phyloP scores from a whole-genome alignment of 1,139 yeast species.

The Taphrina sp. region DNA sequence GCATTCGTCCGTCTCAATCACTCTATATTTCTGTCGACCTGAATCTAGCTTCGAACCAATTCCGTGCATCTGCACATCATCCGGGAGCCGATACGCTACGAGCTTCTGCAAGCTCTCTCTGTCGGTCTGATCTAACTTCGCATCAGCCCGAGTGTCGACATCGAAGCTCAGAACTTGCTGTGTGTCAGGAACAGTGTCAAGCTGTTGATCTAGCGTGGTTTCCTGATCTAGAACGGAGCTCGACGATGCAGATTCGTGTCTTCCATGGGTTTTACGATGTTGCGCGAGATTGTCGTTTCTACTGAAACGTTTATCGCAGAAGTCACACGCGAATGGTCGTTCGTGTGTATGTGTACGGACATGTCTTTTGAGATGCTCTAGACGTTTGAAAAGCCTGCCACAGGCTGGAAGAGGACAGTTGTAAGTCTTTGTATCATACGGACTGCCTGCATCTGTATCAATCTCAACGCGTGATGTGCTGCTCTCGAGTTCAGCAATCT shows the following conservation, averaged over 20 bases:
- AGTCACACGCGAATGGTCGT: slow-evolving; percentile 17
- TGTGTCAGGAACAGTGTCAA: too few relatives aligned
- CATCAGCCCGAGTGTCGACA: too few relatives aligned
- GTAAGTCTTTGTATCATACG: slow-evolving; percentile 14
- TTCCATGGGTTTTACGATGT: slow-evolving; percentile 18
- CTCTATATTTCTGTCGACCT: too few relatives aligned
- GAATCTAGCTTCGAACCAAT: too few relatives aligned
- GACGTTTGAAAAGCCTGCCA: slow-evolving; percentile 15
- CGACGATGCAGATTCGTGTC: slow-evolving; percentile 5
- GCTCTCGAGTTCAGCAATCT: neutral
- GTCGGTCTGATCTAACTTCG: too few relatives aligned
- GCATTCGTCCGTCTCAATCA: too few relatives aligned
- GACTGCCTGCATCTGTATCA: neutral
- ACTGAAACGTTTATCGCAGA: slow-evolving; percentile 21
- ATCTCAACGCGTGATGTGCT: neutral
- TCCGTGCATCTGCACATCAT: too few relatives aligned
- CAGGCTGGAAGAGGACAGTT: slow-evolving; percentile 21
- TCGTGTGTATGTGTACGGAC: slow-evolving; percentile 28
- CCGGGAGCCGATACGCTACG: too few relatives aligned
- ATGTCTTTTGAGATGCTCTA: slow-evolving; percentile 27
- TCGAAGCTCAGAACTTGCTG: too few relatives aligned
- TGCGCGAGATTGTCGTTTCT: slow-evolving; percentile 19
- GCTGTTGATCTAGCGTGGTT: too few relatives aligned
- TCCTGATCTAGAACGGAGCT: neutral
- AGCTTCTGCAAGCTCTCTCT: too few relatives aligned